Base-by-base conservation (phyloP, 305 asterid species). In the Fraxinus velutina region DNA sequence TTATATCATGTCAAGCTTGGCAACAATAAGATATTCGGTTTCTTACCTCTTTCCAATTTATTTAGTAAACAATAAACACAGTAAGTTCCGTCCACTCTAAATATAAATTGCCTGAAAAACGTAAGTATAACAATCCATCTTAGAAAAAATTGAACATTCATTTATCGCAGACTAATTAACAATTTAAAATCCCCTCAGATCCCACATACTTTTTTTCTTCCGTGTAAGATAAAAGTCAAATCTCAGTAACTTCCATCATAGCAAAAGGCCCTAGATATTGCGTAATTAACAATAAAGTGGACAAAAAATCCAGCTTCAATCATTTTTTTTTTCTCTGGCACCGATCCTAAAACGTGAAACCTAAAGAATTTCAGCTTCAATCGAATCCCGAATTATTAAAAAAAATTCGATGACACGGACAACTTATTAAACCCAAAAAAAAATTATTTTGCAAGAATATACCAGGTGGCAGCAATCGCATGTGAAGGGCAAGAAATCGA, bases 401-500 rank as follows among this genome's bases (percentile, higher is more conserved):
- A 57, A 60, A 34, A 60, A 12, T 0, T 60, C 2, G 70, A 60
- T 8, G 8, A 24, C 29, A 64, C 73, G 13, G 34, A 34, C 24
- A 76, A 73, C 42, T 1, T 8, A 71, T 8, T n/a, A 68, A 78
- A 79, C 3, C 22, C 7, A 82, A 57, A 33, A 76, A 3, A 22
- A 19, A 39, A 21, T 2, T 30, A 76, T 64, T 57, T 60, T 19
- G 70, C 0, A 64, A 24, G 37, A 74, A 47, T 0, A 39, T 78
- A 95, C 98, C 97, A 79, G 81, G 71, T 91, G 85, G 90, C 99
- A 95, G 80, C 91, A 93, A 90, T 93, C 98, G 88, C 98, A 95
- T 78, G 97, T 93, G 86, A 93, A 93, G 30, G 99, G 99, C 87
- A 95, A 83, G 91, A 95, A 95, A 88, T 95, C 98, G 76, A 93